Percentiles rank a stretch among this genome's conserved stretches.
Evolutionary conservation across 2,329 filamentous ascomycete species (phyloP).

Genomic region (Trichoderma afroharzianum): DNA sequence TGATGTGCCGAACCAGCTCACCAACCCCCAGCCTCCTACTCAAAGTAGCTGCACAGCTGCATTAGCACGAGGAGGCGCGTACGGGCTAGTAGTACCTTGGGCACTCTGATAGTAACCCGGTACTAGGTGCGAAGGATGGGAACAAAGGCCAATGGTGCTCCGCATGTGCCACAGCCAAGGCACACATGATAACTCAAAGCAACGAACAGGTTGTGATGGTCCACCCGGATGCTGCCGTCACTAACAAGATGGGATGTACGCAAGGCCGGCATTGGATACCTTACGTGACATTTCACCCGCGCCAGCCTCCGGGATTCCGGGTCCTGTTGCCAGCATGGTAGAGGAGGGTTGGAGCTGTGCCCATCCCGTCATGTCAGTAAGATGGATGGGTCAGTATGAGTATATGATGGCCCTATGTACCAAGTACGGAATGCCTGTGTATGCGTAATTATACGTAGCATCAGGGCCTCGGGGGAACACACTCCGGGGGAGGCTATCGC

Average conservation of each 20-base stretch:
- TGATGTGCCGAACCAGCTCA: not conserved
- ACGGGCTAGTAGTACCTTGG: not conserved
- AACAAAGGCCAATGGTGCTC: not conserved
- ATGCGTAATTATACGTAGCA: not conserved
- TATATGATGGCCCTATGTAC: not conserved
- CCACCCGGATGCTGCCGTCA: not conserved
- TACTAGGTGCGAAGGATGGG: not conserved
- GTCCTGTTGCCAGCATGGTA: not conserved
- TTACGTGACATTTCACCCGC: not conserved
- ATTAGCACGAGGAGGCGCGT: not conserved
- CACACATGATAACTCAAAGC: not conserved
- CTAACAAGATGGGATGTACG: not conserved
- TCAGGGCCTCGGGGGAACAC: not conserved
- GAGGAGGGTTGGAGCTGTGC: not conserved
- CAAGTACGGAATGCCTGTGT: not conserved
- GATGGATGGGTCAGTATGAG: not conserved
- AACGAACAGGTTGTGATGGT: not conserved
- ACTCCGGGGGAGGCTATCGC: not conserved
- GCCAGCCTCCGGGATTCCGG: slow-evolving; percentile 7
- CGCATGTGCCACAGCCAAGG: not conserved
- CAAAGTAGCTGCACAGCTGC: not conserved
- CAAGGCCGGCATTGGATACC: not conserved
- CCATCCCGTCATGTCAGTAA: not conserved
- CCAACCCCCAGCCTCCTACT: not conserved
- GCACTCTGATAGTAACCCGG: not conserved